Percentiles rank a stretch among this genome's conserved stretches.
Evolutionary conservation across 2,329 filamentous ascomycete species (phyloP).

Genomic region (Cyclaneusma minus): DNA sequence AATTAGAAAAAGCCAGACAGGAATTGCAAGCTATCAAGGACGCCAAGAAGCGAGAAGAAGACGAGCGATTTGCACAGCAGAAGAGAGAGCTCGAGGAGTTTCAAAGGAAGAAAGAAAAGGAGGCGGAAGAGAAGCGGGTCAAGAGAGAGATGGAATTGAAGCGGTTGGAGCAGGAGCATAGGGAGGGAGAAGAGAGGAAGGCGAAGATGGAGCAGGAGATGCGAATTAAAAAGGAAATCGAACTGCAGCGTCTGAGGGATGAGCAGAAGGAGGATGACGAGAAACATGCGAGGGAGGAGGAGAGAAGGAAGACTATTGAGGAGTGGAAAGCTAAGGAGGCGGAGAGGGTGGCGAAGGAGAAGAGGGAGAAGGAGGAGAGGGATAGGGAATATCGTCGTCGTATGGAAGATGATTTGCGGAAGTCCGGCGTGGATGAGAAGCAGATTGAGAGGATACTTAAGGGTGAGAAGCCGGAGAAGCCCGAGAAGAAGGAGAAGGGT

Average conservation of each 20-base stretch:
- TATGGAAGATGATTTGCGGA: slow-evolving; percentile 40
- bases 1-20: too few species aligned
- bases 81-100: slow-evolving; percentile 23
- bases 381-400: slow-evolving; percentile 26
- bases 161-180: slow-evolving; percentile 11
- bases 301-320: slow-evolving; percentile 32
- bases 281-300: slow-evolving; percentile 31
- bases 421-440: slow-evolving; percentile 41
- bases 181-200: slow-evolving; percentile 25
- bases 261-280: slow-evolving; percentile 29
- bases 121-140: slow-evolving; percentile 1
- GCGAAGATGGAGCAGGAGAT: slow-evolving; percentile 37
- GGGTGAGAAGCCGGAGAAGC: slow-evolving; percentile 32
- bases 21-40: not conserved
- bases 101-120: slow-evolving; percentile 23
- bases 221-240: slow-evolving; percentile 26
- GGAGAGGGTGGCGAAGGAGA: slow-evolving; percentile 18
- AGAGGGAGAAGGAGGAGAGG: slow-evolving; percentile 20
- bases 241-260: slow-evolving; percentile 29
- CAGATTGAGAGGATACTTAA: slow-evolving; percentile 43
- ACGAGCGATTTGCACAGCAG: slow-evolving; percentile 2
- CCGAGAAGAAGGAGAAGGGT: slow-evolving; percentile 18
- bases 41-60: slow-evolving; percentile 1
- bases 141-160: slow-evolving; percentile 11
- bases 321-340: slow-evolving; percentile 28